phyloP scores from a whole-genome alignment of 1,284 basidiomycete species.

The Fomitiporia mediterranea region DNA sequence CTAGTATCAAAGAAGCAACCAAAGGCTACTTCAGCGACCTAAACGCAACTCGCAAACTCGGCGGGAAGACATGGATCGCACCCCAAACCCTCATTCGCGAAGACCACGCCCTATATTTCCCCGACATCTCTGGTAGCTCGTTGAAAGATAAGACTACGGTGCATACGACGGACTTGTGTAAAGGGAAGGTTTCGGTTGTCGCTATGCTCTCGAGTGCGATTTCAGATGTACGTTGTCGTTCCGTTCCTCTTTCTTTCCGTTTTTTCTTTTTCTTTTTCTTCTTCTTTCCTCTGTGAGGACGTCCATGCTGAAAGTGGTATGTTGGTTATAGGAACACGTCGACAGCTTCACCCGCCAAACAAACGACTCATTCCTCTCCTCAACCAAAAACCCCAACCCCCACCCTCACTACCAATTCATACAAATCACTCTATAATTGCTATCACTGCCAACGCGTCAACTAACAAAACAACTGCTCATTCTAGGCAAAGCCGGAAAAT shows the following conservation, averaged over 20 bases:
- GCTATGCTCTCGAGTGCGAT: conserved; percentile 79
- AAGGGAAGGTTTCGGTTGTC: conserved; percentile 75
- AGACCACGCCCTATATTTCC: conserved; percentile 88
- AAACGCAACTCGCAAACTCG: conserved; percentile 75
- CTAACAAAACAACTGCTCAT: conserved; percentile 19
- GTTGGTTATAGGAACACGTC: conserved; percentile 64
- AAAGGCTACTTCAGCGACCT: conserved; percentile 92
- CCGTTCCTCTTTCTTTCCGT: no score
- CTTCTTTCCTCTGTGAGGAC: no score
- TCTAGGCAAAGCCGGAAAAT: conserved; percentile 53
- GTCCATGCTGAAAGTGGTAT: conserved; percentile 7
- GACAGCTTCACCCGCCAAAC: conserved; percentile 69
- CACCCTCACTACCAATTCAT: conserved; percentile 77
- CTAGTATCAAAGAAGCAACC: conserved; percentile 79
- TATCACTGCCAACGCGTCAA: no score
- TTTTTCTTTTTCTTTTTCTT: no score
- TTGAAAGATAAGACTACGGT: conserved; percentile 50
- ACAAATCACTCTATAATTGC: no score
- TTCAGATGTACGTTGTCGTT: conserved; percentile 61
- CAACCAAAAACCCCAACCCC: no score
- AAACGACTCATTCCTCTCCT: conserved; percentile 53
- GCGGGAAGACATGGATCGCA: conserved; percentile 95
- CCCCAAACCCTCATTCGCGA: conserved; percentile 85
- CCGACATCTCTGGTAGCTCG: conserved; percentile 78
- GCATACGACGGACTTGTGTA: conserved; percentile 77